Evolutionary conservation across 352 stramenopile genomes (phyloP).

Genomic region (Pilasporangium apinafurcum): DNA sequence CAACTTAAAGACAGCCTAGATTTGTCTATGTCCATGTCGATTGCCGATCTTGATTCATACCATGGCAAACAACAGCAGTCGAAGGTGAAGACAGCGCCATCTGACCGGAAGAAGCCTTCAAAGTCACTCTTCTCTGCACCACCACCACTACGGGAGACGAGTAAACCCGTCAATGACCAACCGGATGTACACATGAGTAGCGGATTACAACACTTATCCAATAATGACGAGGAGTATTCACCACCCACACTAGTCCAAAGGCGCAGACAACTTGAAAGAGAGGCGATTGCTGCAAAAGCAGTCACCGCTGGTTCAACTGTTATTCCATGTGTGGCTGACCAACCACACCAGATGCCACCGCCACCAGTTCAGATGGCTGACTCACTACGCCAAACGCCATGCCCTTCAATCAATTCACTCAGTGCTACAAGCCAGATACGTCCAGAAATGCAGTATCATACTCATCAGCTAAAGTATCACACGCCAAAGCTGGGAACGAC

Average conservation of each 20-base stretch:
- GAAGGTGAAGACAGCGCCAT: not conserved
- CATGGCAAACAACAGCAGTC: not conserved
- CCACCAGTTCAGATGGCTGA: too few relatives aligned
- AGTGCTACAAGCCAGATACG: not conserved
- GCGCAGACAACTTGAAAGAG: constrained; percentile 28
- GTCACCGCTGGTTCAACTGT: not conserved
- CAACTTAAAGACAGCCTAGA: constrained; percentile 49
- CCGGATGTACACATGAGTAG: not conserved
- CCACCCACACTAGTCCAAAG: constrained; percentile 30
- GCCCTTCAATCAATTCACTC: constrained; percentile 1
- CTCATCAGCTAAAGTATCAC: not conserved
- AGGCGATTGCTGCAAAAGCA: not conserved
- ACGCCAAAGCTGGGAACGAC: not conserved
- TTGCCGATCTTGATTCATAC: constrained; percentile 12
- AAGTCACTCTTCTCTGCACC: too few relatives aligned
- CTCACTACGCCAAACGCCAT: not conserved
- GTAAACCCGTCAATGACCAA: not conserved
- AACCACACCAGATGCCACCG: not conserved
- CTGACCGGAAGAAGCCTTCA: not conserved
- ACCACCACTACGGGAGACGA: not conserved
- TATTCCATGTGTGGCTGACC: not conserved
- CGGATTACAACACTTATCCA: not conserved
- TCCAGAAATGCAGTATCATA: not conserved
- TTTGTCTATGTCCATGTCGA: constrained; percentile 50
- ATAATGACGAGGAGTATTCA: constrained; percentile 1